Base-by-base conservation (phyloP, 2,329 filamentous ascomycete genomes). In the Colletotrichum destructivum region DNA sequence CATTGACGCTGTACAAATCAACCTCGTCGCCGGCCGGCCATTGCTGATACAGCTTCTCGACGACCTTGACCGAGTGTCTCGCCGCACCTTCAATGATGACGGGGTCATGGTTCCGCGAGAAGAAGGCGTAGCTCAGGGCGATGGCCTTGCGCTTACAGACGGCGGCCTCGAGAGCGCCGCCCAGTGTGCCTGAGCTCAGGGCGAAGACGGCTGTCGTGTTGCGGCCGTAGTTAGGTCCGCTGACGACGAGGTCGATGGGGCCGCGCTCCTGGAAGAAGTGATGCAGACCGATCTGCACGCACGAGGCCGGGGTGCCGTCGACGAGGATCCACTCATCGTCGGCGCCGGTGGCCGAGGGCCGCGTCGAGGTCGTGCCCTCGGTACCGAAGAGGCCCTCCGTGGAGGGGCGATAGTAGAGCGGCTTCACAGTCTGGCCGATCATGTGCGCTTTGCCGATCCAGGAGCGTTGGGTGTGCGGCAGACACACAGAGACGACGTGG, bases 361-460 rank as follows among this genome's bases (percentile, higher is more conserved):
- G 81, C 60, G 86, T 82, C 80, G 93, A 91, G 55, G 88, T 90
- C 18, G 90, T 91, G 66, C 93, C 93, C 73, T 94, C 90, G 63
- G 83, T 78, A 62, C 81, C 81, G 73, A 85, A 81, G 38, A 82
- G 79, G 12, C 69, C 69, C 18, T 80, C 79, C 47, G 79, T 72
- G n/a, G 80, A 85, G 16, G 89, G 89, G 1, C 92, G 92, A 85
- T 95, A 98, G 85, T 97, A 98, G 38, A 90, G 88, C 11, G 95
- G 95, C 80, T 92, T 94, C 73, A 97, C 89, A 12, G 93, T 93
- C 81, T 96, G 92, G 68, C 95, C 95, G 77, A 98, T 95, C 78
- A 98, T 93, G 82, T 98, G 96, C 3, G 96, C 96, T 86, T 99
- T 99, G 77, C 95, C 95, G 78, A 99, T 98, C 96, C 96, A 99